Conservation (phyloP, 169 alveolate genomes). For the Eimeria mitis region DNA sequence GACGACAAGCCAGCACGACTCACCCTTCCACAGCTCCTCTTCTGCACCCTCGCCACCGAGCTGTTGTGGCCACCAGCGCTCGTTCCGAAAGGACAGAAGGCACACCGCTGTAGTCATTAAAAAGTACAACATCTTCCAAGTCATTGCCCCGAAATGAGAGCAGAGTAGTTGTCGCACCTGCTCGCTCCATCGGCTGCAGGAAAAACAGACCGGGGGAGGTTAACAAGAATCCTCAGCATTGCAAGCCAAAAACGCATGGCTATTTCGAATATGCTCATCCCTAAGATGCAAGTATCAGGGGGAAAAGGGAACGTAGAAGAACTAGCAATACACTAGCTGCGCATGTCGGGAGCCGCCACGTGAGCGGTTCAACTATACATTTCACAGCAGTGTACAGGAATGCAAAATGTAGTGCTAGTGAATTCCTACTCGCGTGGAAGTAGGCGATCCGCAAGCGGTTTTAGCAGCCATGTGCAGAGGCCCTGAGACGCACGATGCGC, state of each 20-base stretch:
- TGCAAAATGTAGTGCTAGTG: no score
- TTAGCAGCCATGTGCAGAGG: constrained; percentile 74
- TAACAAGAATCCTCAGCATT: not conserved
- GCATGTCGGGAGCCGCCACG: not conserved
- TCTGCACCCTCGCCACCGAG: constrained; percentile 81
- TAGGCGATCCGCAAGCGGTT: constrained; percentile 76
- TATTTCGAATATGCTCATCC: not conserved
- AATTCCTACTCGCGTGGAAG: constrained; percentile 68
- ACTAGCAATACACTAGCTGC: not conserved
- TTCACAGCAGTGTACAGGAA: not conserved
- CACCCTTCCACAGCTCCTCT: constrained; percentile 74
- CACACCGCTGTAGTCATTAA: constrained; percentile 42
- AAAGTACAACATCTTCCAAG: constrained; percentile 70
- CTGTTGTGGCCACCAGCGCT: constrained; percentile 81
- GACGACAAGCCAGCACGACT: not conserved
- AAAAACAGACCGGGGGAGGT: not conserved
- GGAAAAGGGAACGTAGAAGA: not conserved
- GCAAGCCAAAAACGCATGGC: not conserved
- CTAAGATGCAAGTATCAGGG: not conserved
- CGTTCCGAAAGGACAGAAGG: constrained; percentile 58
- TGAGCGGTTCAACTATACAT: not conserved
- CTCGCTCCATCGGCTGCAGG: constrained; percentile 81
- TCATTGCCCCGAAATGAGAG: constrained; percentile 75
- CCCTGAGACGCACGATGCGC: constrained; percentile 35
- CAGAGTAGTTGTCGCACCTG: constrained; percentile 76